A percentile compares a stretch with the other conserved stretches of the same genome.
Conservation (phyloP, 75 land plant species). For the Pinus taeda region DNA sequence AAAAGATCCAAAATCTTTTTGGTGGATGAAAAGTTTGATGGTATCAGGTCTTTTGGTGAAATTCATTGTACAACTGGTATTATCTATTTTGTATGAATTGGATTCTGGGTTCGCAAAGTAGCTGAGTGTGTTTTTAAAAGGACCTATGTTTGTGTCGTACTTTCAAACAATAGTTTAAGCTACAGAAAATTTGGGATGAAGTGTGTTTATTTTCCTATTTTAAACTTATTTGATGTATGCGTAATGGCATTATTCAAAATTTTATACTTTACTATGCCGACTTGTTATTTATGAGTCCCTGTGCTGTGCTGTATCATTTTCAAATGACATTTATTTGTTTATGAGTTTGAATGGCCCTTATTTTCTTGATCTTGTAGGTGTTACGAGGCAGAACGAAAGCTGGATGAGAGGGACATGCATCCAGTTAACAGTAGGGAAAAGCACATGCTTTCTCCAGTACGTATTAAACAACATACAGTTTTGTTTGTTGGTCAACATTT, state of each 20-base stretch:
- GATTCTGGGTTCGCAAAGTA: not conserved
- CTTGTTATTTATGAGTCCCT: not conserved
- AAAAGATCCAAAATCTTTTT: not conserved
- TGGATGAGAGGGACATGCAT: slow-evolving; percentile 91
- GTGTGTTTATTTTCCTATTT: not conserved
- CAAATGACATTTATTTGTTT: not conserved
- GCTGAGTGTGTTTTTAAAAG: not conserved
- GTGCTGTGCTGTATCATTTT: not conserved
- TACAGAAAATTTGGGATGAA: not conserved
- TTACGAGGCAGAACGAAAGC: slow-evolving; percentile 74
- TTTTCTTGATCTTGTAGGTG: slow-evolving; percentile 42
- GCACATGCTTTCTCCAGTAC: slow-evolving; percentile 57
- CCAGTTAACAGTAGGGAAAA: slow-evolving; percentile 71
- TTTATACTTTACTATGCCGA: too few relatives aligned
- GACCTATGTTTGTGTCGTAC: not conserved
- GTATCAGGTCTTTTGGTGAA: not conserved
- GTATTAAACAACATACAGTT: not conserved
- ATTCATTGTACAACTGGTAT: not conserved
- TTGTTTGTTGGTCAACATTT: not conserved
- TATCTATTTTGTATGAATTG: too few relatives aligned
- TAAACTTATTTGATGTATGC: not conserved
- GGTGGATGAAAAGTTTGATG: not conserved
- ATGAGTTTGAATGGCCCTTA: not conserved
- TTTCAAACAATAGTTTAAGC: not conserved
- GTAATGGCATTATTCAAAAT: not conserved